Evolutionary conservation across 2,329 filamentous ascomycete genomes (phyloP).

Genomic region (Claviceps africana): DNA sequence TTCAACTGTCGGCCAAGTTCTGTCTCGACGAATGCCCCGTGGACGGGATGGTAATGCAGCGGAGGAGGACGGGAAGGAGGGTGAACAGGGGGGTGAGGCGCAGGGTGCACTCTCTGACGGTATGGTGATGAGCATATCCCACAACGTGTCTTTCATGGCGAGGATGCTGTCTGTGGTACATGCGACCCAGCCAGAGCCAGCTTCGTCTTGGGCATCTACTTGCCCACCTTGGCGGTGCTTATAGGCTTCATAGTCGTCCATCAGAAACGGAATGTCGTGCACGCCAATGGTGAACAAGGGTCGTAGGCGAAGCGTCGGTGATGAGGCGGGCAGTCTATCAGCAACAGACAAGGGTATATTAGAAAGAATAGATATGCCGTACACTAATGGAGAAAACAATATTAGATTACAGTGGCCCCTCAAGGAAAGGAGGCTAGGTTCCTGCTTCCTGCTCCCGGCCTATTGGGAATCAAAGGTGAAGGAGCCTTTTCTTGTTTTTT

Average conservation of each 20-base stretch:
- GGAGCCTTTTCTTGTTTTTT: too few species aligned
- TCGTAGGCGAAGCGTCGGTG: constrained; percentile 51
- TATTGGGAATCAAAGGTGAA: too few species aligned
- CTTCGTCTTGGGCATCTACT: constrained; percentile 29
- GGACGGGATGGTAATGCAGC: constrained; percentile 13
- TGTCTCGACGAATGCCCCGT: constrained; percentile 34
- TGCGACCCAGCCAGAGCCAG: constrained; percentile 66
- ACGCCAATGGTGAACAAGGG: constrained; percentile 90
- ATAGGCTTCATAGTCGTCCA: constrained; percentile 41
- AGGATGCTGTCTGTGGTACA: constrained; percentile 94
- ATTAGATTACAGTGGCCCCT: too few species aligned
- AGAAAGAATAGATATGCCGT: constrained; percentile 83
- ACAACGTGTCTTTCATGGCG: constrained; percentile 70
- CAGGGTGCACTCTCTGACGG: constrained; percentile 41
- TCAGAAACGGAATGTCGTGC: constrained; percentile 74
- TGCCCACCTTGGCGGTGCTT: constrained; percentile 24
- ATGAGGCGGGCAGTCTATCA: constrained; percentile 50
- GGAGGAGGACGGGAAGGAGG: not conserved
- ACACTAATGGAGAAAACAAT: constrained; percentile 42
- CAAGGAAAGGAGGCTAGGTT: too few species aligned
- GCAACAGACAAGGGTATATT: constrained; percentile 67
- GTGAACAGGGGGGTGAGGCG: constrained; percentile 13
- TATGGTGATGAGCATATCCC: constrained; percentile 79
- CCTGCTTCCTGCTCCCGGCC: too few species aligned
- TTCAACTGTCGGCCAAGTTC: constrained; percentile 65